These are phyloP conservation scores for Ustilago loliicola DNA, from an alignment of 1,284 basidiomycete genomes.

Conservation along the genomic window DNA sequence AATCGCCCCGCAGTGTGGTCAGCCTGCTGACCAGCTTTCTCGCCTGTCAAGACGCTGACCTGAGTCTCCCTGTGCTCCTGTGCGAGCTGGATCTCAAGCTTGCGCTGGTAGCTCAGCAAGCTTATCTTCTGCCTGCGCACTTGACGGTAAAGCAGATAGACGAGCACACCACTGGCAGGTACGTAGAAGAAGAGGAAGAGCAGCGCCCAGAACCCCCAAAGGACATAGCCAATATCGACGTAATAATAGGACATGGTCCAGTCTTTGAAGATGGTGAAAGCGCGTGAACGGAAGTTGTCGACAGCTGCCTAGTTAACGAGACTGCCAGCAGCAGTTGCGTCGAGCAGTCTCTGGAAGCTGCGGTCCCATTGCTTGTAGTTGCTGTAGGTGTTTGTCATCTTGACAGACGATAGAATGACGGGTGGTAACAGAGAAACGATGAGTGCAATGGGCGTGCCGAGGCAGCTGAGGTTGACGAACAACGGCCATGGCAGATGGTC, in stretches of 20 bases:
- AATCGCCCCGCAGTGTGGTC: background rate
- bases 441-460: conserved; percentile 54
- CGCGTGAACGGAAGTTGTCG: conserved; percentile 21
- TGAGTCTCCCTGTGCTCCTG: conserved; percentile 27
- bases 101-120: conserved; percentile 41
- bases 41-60: conserved; percentile 16
- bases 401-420: conserved; percentile 26
- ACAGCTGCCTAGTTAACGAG: conserved; percentile 19
- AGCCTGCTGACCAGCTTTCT: conserved; percentile 8
- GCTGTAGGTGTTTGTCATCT: conserved; percentile 21
- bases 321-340: background rate
- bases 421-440: conserved; percentile 39
- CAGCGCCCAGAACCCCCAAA: conserved; percentile 58
- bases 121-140: conserved; percentile 38
- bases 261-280: conserved; percentile 33
- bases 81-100: conserved; percentile 33
- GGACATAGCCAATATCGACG: conserved; percentile 40
- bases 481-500: conserved; percentile 48
- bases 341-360: conserved; percentile 14
- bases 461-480: conserved; percentile 54
- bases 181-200: conserved; percentile 60
- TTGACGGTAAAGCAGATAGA: conserved; percentile 46
- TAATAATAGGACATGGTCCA: conserved; percentile 46
- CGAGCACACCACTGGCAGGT: conserved; percentile 57
- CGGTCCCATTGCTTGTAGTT: conserved; percentile 32